Evolutionary conservation across 78 protist genomes (phyloP).

Genomic region (Dictyostelium capitatum): DNA sequence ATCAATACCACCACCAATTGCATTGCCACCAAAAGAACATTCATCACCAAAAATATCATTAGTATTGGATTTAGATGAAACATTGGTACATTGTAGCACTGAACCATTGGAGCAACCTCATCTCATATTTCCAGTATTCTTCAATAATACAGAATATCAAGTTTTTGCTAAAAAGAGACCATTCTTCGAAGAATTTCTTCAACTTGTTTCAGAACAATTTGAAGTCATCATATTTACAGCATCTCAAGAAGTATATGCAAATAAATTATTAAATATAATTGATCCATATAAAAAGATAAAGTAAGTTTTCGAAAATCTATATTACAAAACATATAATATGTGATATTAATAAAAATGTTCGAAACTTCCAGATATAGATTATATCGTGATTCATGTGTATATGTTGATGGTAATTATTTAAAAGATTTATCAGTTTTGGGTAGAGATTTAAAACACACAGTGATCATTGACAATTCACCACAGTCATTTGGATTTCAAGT

Average conservation of each 20-base stretch:
- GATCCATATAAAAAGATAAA: slow-evolving; percentile 85
- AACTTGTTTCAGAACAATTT: slow-evolving; percentile 56
- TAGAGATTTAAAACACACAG: slow-evolving; percentile 84
- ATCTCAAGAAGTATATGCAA: slow-evolving; percentile 93
- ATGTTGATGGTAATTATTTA: slow-evolving; percentile 90
- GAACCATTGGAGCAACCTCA: slow-evolving; percentile 83
- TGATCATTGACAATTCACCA: slow-evolving; percentile 96
- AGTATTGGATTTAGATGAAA: slow-evolving; percentile 95
- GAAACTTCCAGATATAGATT: slow-evolving; percentile 81
- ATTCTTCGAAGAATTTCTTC: slow-evolving; percentile 84
- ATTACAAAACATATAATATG: background rate
- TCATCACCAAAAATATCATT: slow-evolving; percentile 78
- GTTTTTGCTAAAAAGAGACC: slow-evolving; percentile 90
- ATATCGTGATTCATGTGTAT: slow-evolving; percentile 92
- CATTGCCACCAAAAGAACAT: slow-evolving; percentile 62
- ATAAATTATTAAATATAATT: slow-evolving; percentile 85
- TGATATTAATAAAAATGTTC: background rate
- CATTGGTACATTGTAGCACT: slow-evolving; percentile 91
- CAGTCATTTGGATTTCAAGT: slow-evolving; percentile 94
- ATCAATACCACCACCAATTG: slow-evolving; percentile 15
- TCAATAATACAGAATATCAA: slow-evolving; percentile 70
- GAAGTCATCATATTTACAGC: slow-evolving; percentile 96
- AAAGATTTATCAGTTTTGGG: slow-evolving; percentile 94
- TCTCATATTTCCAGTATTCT: slow-evolving; percentile 60
- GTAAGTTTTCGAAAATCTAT: slow-evolving; percentile 20